Base-by-base conservation (phyloP, 202 grass and related monocot genomes). In the Musa balbisiana region DNA sequence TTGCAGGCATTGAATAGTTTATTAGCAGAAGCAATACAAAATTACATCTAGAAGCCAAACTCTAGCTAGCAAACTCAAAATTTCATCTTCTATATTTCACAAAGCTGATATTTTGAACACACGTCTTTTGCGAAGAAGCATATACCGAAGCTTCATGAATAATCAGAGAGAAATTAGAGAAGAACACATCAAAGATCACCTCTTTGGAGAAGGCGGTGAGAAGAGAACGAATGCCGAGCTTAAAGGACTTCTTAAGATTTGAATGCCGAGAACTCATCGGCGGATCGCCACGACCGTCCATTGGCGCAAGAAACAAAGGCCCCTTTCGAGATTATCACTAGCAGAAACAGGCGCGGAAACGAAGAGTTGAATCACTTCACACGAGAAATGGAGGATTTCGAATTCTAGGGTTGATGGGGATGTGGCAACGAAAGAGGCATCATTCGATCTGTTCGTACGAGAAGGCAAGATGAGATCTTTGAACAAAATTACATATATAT, bases 171-270 rank as follows among this genome's bases (percentile, higher is more conserved):
- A 55, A 53, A 74, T 24, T 62, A 51, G 12, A 49, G 12, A 52
- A n/a, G 14, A 51, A 17, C 0, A 49, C 14, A 52, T 16, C 6
- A 51, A 52, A n/a, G 63, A 62, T 29, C 16, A 89, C 90, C 87
- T 92, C 80, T 64, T 81, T 83, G 80, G 82, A 80, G 69, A 81
- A 84, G 23, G 69, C 64, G 2, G 79, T 84, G 76, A 84, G 85
- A 27, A 90, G 16, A 52, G 69, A 78, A 27, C 66, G 71, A 21
- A 81, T 52, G 26, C 76, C 64, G 51, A 72, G 23, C 64, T 80
- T 80, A 65, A 90, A 87, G 16, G 84, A 83, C 74, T 10, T 83
- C 23, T 83, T 74, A 20, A 92, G 77, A 26, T 55, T 79, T 3
- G 53, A 77, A 81, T 79, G 73, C 67, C 82, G 79, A 66, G 77